These are phyloP conservation scores for Calocybe cyanea DNA, from an alignment of 768 basidiomycete species.

Conservation along the genomic window DNA sequence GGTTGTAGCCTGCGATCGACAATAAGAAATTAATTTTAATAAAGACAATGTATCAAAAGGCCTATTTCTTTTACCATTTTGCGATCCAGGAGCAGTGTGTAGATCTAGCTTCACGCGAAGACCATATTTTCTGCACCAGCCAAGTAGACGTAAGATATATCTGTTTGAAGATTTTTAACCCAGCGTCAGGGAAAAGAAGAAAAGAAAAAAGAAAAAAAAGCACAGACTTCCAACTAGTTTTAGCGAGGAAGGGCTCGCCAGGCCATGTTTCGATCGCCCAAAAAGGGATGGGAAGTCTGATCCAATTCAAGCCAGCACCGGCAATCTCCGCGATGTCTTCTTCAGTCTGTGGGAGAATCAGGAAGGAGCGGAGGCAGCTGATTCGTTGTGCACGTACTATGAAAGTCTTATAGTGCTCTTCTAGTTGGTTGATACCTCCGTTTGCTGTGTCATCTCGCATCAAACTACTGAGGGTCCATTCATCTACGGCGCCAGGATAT, in stretches of 20 bases:
- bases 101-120: conserved; percentile 76
- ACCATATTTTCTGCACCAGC: conserved; percentile 85
- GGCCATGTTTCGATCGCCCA: conserved; percentile 75
- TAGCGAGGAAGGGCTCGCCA: conserved; percentile 77
- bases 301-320: conserved; percentile 84
- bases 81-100: conserved; percentile 75
- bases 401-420: conserved; percentile 81
- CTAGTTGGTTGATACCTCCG: conserved; percentile 56
- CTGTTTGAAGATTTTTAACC: conserved; percentile 22
- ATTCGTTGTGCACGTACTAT: conserved; percentile 50
- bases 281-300: conserved; percentile 78
- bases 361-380: neutral
- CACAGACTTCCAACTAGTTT: conserved; percentile 70
- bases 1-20: conserved; percentile 42
- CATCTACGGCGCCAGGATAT: conserved; percentile 61
- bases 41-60: too few relatives aligned
- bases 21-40: neutral
- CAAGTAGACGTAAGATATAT: conserved; percentile 72
- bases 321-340: conserved; percentile 89
- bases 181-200: neutral
- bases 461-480: conserved; percentile 67
- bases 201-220: neutral
- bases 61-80: conserved; percentile 49
- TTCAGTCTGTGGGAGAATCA: conserved; percentile 58
- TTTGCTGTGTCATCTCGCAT: conserved; percentile 52